Evolutionary conservation across 495 filamentous ascomycete genomes (phyloP).

Genomic region (Umbilicaria muhlenbergii): DNA sequence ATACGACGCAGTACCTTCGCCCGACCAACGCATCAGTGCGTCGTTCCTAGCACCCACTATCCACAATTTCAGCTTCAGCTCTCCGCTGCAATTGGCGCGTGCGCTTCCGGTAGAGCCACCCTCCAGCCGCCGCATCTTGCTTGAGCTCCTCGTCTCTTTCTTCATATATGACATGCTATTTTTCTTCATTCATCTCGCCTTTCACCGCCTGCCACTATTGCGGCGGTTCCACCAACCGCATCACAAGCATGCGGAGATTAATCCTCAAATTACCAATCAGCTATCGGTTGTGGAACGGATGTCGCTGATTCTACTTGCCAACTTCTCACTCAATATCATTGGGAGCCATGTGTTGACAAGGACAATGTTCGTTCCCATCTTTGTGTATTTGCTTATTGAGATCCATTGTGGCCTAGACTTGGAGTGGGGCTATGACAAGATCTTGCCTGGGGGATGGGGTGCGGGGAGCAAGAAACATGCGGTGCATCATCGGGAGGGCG

Average conservation of each 20-base stretch:
- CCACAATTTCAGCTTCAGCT: slow-evolving; percentile 16
- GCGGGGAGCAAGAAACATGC: slow-evolving; percentile 16
- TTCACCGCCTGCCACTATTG: slow-evolving; percentile 15
- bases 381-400: slow-evolving; percentile 20
- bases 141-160: slow-evolving; percentile 14
- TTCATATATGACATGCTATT: slow-evolving; percentile 21
- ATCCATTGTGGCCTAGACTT: slow-evolving; percentile 20
- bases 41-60: slow-evolving; percentile 17
- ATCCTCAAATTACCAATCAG: slow-evolving; percentile 22
- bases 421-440: slow-evolving; percentile 19
- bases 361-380: slow-evolving; percentile 19
- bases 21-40: slow-evolving; percentile 2
- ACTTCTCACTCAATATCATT: slow-evolving; percentile 22
- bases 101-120: slow-evolving; percentile 14
- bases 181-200: slow-evolving; percentile 19
- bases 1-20: slow-evolving; percentile 9
- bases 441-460: slow-evolving; percentile 17
- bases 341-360: slow-evolving; percentile 20
- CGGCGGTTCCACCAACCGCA: slow-evolving; percentile 12
- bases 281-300: slow-evolving; percentile 15
- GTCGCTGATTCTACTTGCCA: slow-evolving; percentile 17
- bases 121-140: slow-evolving; percentile 12
- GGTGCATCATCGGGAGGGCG: slow-evolving; percentile 13
- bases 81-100: slow-evolving; percentile 16
- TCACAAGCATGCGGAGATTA: slow-evolving; percentile 16